Percentiles rank a stretch among this genome's conserved stretches.
Evolutionary conservation across 805 yeast species (phyloP).

Genomic region (Candida qinlingensis): DNA sequence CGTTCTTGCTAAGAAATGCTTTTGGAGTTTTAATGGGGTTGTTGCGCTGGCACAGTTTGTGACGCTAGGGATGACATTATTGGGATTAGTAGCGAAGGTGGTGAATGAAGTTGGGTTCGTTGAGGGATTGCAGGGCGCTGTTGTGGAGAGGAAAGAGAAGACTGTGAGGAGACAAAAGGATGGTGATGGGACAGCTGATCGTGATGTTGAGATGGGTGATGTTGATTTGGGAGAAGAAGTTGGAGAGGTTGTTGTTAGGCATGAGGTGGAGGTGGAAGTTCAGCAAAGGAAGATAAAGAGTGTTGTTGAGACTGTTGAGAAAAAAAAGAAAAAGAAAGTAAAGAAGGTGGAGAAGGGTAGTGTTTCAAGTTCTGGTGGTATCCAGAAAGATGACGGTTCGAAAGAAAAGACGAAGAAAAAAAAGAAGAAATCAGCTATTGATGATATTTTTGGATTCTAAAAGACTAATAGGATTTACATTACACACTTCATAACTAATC

Average conservation of each 20-base stretch:
- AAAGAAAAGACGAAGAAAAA: constrained; percentile 34
- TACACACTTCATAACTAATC: background rate
- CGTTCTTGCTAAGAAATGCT: constrained; percentile 42
- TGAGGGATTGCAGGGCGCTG: constrained; percentile 9
- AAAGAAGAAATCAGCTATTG: constrained; percentile 54
- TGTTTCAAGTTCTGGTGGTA: constrained; percentile 6
- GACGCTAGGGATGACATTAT: constrained; percentile 61
- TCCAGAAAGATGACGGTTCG: constrained; percentile 9
- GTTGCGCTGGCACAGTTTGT: constrained; percentile 75
- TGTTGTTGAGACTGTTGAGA: background rate
- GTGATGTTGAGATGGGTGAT: background rate
- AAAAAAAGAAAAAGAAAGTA: constrained; percentile 14
- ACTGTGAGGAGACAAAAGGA: background rate
- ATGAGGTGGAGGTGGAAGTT: background rate
- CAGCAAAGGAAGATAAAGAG: background rate
- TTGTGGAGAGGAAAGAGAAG: background rate
- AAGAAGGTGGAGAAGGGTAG: background rate
- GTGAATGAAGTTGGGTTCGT: constrained; percentile 18
- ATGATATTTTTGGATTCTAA: constrained; percentile 55
- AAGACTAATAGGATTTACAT: constrained; percentile 14
- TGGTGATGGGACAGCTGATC: background rate
- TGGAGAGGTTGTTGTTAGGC: constrained; percentile 24
- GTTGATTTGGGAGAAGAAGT: constrained; percentile 27
- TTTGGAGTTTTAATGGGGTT: constrained; percentile 58
- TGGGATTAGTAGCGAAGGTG: constrained; percentile 51